Conservation (phyloP, 1,139 yeast genomes). For the Yamadazyma triangularis region DNA sequence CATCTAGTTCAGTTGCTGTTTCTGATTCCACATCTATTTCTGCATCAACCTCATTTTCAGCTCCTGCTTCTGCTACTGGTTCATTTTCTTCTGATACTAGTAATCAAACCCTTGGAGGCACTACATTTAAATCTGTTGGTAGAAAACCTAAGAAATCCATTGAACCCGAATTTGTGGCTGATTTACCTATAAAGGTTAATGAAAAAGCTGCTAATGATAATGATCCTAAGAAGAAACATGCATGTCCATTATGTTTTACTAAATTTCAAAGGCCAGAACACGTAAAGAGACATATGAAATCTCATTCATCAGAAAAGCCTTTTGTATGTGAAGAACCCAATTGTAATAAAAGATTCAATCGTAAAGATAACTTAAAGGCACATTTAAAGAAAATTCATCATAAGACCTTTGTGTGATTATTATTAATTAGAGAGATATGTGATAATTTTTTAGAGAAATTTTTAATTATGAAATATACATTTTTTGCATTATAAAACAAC, state of each 20-base stretch:
- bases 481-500: not conserved
- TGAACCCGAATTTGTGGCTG: constrained; percentile 13
- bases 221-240: constrained; percentile 62
- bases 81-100: not conserved
- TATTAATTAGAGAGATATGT: not conserved
- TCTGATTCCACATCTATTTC: constrained; percentile 1
- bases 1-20: not conserved
- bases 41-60: not conserved
- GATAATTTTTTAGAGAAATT: not conserved
- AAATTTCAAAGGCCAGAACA: constrained; percentile 88
- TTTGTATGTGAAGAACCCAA: constrained; percentile 66
- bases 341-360: constrained; percentile 75
- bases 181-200: constrained; percentile 20
- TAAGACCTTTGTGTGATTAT: no score
- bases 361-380: constrained; percentile 65
- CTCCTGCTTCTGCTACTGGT: constrained; percentile 1
- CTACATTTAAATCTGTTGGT: constrained; percentile 1
- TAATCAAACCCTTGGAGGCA: constrained; percentile 1
- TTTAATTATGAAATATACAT: not conserved
- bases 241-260: constrained; percentile 73
- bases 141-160: no score
- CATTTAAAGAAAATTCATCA: constrained; percentile 62
- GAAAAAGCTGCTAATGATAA: constrained; percentile 24
- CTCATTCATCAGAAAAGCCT: constrained; percentile 86
- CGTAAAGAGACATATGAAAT: constrained; percentile 82